phyloP scores from a whole-genome alignment of 2,329 filamentous ascomycete species.

The Fusarium sp. region DNA sequence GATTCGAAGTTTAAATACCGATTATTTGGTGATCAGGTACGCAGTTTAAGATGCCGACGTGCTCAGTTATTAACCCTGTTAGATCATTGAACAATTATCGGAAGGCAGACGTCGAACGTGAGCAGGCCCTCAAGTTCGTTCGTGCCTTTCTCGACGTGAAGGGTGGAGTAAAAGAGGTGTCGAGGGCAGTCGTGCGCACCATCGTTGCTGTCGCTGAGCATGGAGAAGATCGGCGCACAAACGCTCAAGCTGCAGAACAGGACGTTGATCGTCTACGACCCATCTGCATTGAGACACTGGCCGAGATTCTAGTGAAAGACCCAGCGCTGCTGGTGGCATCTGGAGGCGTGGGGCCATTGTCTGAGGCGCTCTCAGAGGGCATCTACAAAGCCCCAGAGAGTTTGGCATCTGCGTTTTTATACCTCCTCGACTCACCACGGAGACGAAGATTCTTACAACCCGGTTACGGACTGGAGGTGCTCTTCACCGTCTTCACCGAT shows the following conservation, averaged over 20 bases:
- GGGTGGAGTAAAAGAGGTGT: conserved; percentile 88
- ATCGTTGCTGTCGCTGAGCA: conserved; percentile 93
- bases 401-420: conserved; percentile 86
- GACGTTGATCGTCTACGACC: conserved; percentile 86
- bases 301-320: conserved; percentile 90
- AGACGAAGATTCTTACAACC: conserved; percentile 85
- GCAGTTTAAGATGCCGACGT: not conserved
- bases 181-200: conserved; percentile 86
- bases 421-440: conserved; percentile 86
- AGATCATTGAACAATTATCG: conserved; percentile 92
- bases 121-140: conserved; percentile 97
- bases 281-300: conserved; percentile 92
- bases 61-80: conserved; percentile 20
- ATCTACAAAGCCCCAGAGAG: conserved; percentile 94
- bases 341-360: conserved; percentile 86
- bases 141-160: conserved; percentile 96
- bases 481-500: conserved; percentile 95
- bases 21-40: conserved; percentile 84
- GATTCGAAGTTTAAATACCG: conserved; percentile 88
- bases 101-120: conserved; percentile 95
- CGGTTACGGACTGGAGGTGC: conserved; percentile 88
- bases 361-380: conserved; percentile 91
- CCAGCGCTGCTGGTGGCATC: conserved; percentile 84
- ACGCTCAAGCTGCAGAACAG: conserved; percentile 75
- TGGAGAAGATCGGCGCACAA: conserved; percentile 85